phyloP scores from a whole-genome alignment of 2,329 filamentous ascomycete genomes.

The Xylariaceae sp. region DNA sequence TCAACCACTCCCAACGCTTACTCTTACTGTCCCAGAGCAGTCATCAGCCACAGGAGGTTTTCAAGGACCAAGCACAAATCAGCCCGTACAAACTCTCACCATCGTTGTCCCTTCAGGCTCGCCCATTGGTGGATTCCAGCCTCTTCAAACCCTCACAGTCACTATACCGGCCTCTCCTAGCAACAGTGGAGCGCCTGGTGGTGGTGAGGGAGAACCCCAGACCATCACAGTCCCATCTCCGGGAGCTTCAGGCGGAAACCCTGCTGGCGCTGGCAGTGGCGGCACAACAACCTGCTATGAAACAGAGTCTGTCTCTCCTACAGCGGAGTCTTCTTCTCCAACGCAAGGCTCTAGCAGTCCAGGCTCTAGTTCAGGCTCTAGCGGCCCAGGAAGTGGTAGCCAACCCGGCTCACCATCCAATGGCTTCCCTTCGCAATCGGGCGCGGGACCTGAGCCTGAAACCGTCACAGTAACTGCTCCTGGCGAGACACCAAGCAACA shows the following conservation, averaged over 20 bases:
- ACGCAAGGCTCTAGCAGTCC: too few relatives aligned
- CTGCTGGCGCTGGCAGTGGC: too few relatives aligned
- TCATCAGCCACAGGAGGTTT: slow-evolving; percentile 5
- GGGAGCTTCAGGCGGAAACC: background rate
- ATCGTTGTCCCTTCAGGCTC: slow-evolving; percentile 6
- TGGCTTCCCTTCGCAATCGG: too few relatives aligned
- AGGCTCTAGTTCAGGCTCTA: too few relatives aligned
- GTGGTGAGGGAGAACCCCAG: too few relatives aligned
- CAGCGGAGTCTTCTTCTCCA: too few relatives aligned
- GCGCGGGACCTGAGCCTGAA: slow-evolving; percentile 1
- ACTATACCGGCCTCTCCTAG: background rate
- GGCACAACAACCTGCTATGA: too few relatives aligned
- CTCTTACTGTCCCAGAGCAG: slow-evolving; percentile 13
- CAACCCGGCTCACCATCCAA: too few relatives aligned
- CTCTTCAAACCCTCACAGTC: background rate
- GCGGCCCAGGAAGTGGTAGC: too few relatives aligned
- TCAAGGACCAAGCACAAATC: slow-evolving; percentile 4
- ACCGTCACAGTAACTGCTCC: slow-evolving; percentile 16
- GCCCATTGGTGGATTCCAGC: background rate
- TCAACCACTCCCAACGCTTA: slow-evolving; percentile 15
- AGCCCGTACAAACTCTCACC: slow-evolving; percentile 15
- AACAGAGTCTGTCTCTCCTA: too few relatives aligned
- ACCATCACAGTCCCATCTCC: background rate
- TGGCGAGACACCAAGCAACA: slow-evolving; percentile 10
- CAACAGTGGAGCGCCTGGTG: background rate